Base-by-base conservation (phyloP, 2,329 filamentous ascomycete species). In the Cytospora schulzeri region DNA sequence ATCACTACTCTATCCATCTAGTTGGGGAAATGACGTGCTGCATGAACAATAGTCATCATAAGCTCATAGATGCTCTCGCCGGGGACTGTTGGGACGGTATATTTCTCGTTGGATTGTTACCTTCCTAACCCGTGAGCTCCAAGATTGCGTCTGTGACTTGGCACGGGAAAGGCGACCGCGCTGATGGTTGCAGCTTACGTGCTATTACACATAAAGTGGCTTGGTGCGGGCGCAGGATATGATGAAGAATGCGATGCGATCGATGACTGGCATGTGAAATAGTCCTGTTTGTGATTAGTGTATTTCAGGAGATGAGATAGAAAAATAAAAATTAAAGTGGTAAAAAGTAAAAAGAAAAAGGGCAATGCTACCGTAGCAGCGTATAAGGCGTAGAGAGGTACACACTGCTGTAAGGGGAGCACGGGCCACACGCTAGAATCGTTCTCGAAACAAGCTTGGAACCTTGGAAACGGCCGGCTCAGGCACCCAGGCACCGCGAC, bases 361-460 rank as follows among this genome's bases (percentile, higher is more conserved):
- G 29, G 29, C 4, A 29, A 29, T 8, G 8, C 8, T 29, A n/a
- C n/a, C n/a, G n/a, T n/a, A n/a, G n/a, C n/a, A n/a, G n/a, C n/a
- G n/a, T n/a, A n/a, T n/a, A n/a, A n/a, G n/a, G n/a, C n/a, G n/a
- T n/a, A n/a, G n/a, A n/a, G n/a, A n/a, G n/a, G 17, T 14, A 14
- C 17, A 38, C 5, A 15, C 5, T 38, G 12, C n/a, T 48, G 45
- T 24, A 8, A 24, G 45, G n/a, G 22, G 50, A 26, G 67, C 70
- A 69, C 69, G 57, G 67, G 35, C 68, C 67, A 67, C 9, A 61
- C 70, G 69, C 71, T 75, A 72, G 74, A 76, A 76, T 68, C 64
- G 65, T 77, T 77, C 75, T 75, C 71, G 75, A 77, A 76, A 68
- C 45, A 22, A 51, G n/a, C n/a, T n/a, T n/a, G n/a, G n/a, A n/a